These are phyloP conservation scores for Cryptococcus sp. DNA, from an alignment of 1,284 basidiomycete genomes.

Conservation along the genomic window DNA sequence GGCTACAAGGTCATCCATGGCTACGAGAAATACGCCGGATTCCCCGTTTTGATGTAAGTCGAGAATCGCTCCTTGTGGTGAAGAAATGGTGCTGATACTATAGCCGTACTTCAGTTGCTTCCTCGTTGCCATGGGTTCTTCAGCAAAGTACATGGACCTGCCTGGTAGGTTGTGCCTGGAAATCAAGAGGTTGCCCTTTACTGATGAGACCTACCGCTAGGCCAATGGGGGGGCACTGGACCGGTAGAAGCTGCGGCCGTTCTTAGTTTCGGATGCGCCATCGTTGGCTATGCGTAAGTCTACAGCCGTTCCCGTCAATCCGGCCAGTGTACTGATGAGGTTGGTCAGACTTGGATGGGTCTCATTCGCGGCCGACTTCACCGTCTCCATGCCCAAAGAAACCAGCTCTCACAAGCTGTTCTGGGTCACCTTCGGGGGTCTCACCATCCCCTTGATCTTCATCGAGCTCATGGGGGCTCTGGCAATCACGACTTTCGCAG, in stretches of 20 bases:
- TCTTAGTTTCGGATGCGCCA: conserved; percentile 36
- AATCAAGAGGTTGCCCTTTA: no score
- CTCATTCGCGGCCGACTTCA: not conserved
- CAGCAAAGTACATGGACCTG: conserved; percentile 34
- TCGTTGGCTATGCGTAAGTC: conserved; percentile 20
- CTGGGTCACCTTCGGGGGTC: conserved; percentile 43
- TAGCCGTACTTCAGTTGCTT: conserved; percentile 1
- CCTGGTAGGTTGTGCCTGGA: conserved; percentile 2
- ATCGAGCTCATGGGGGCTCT: conserved; percentile 52
- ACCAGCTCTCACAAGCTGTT: conserved; percentile 46
- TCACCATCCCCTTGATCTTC: conserved; percentile 56
- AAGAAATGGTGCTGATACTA: not conserved
- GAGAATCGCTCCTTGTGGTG: no score
- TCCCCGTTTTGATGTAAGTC: conserved; percentile 47
- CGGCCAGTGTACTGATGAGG: not conserved
- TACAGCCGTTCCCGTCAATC: not conserved
- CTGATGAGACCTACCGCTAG: not conserved
- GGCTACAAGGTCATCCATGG: conserved; percentile 56
- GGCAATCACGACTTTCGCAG: conserved; percentile 38
- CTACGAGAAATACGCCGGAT: conserved; percentile 54
- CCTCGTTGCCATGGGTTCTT: conserved; percentile 7
- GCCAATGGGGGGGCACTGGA: conserved; percentile 30
- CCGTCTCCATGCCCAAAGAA: not conserved
- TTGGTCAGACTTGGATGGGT: not conserved
- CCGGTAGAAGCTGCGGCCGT: conserved; percentile 33